Evolutionary conservation across 2,329 filamentous ascomycete genomes (phyloP).

Genomic region (Diaporthe citri): DNA sequence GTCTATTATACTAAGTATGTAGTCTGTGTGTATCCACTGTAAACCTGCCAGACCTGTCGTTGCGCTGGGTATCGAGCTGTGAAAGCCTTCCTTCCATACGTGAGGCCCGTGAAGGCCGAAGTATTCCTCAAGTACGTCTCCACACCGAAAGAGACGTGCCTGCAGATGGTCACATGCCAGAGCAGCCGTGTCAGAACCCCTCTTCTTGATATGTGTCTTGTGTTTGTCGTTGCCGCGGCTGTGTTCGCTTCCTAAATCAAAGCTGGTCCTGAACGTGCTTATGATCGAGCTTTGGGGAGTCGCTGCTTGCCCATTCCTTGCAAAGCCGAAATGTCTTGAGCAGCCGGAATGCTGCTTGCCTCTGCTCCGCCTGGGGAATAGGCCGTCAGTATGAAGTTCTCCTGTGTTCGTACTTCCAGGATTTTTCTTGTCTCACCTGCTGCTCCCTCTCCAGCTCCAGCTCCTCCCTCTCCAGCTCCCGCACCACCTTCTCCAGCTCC

Average conservation of each 20-base stretch:
- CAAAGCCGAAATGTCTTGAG: constrained; percentile 8
- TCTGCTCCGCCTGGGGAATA: neutral
- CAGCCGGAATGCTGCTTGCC: neutral
- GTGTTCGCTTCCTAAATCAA: neutral
- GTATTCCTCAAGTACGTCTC: neutral
- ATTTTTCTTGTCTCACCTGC: neutral
- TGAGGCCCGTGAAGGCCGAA: neutral
- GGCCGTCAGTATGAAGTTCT: neutral
- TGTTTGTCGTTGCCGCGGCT: neutral
- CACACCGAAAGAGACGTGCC: neutral
- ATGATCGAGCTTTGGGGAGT: constrained; percentile 13
- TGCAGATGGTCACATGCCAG: neutral
- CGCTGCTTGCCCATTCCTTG: constrained; percentile 34
- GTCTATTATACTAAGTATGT: constrained; percentile 21
- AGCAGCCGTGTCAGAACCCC: neutral
- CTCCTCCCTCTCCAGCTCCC: neutral
- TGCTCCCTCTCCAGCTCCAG: neutral
- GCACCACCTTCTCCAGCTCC: neutral
- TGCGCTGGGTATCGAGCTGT: constrained; percentile 10
- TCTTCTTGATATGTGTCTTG: neutral
- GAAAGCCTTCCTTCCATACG: neutral
- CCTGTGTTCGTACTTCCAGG: too few relatives aligned
- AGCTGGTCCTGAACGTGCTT: neutral
- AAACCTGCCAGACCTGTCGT: constrained; percentile 4
- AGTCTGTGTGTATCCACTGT: constrained; percentile 8